Evolutionary conservation across 768 basidiomycete genomes (phyloP).

Genomic region (Chalciporus piperatus): DNA sequence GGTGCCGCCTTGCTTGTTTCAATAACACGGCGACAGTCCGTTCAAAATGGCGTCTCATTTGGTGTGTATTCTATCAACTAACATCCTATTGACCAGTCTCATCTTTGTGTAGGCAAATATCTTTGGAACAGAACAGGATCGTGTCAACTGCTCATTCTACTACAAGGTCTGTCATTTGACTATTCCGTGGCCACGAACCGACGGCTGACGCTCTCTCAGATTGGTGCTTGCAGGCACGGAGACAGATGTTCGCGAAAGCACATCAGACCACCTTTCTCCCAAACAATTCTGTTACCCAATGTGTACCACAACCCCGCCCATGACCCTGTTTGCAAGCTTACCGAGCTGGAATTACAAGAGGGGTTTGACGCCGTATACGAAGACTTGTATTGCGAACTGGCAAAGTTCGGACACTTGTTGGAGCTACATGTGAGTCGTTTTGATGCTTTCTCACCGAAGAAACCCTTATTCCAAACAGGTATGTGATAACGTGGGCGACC

Average conservation of each 20-base stretch:
- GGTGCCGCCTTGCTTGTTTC: background rate
- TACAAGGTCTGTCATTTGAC: slow-evolving; percentile 66
- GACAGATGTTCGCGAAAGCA: slow-evolving; percentile 98
- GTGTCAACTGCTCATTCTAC: slow-evolving; percentile 99
- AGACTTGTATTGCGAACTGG: slow-evolving; percentile 90
- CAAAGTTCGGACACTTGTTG: slow-evolving; percentile 92
- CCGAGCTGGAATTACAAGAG: slow-evolving; percentile 84
- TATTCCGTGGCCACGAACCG: background rate
- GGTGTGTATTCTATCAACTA: slow-evolving; percentile 38
- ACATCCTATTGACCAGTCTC: background rate
- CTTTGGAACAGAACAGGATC: slow-evolving; percentile 91
- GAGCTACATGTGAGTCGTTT: slow-evolving; percentile 80
- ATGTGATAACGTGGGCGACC: slow-evolving; percentile 99
- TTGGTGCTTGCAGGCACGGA: slow-evolving; percentile 97
- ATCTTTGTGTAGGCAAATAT: slow-evolving; percentile 71
- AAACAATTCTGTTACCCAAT: slow-evolving; percentile 94
- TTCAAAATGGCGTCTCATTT: slow-evolving; percentile 68
- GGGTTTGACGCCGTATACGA: slow-evolving; percentile 94
- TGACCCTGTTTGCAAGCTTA: slow-evolving; percentile 84
- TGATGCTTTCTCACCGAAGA: background rate
- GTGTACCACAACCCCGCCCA: slow-evolving; percentile 98
- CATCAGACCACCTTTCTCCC: slow-evolving; percentile 95
- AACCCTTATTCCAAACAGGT: slow-evolving; percentile 46
- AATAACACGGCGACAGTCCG: background rate
- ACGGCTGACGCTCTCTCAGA: slow-evolving; percentile 44